Percentiles rank a stretch among this genome's conserved stretches.
These are phyloP conservation scores for Sarcodon sp. DNA, from an alignment of 768 basidiomycete genomes.

Conservation along the genomic window DNA sequence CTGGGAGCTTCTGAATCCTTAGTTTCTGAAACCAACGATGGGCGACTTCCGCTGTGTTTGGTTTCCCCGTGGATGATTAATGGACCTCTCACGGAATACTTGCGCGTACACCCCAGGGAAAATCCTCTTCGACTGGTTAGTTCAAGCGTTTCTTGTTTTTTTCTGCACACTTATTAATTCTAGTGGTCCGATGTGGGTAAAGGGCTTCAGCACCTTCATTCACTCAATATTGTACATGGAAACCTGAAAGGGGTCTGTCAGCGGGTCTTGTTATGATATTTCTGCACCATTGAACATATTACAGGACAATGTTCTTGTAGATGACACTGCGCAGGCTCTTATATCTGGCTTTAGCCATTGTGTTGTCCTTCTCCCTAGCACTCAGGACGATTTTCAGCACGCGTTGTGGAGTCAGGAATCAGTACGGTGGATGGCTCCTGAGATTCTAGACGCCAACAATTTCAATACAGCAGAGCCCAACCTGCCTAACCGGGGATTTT, in stretches of 20 bases:
- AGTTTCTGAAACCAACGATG: background rate
- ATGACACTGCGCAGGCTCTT: background rate
- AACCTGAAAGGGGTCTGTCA: background rate
- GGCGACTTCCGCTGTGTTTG: background rate
- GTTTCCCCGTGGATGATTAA: background rate
- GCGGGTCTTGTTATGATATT: background rate
- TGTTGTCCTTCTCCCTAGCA: background rate
- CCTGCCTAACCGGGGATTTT: no score
- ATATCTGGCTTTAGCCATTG: background rate
- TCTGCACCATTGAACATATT: background rate
- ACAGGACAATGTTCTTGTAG: conserved; percentile 1
- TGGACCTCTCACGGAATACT: background rate
- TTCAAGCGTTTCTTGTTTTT: background rate
- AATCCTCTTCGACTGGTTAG: background rate
- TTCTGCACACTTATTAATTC: no score
- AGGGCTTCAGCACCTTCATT: no score
- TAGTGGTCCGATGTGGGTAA: no score
- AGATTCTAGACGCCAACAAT: background rate
- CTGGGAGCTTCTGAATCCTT: background rate
- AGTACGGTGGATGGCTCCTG: conserved; percentile 1
- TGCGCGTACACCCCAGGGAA: background rate
- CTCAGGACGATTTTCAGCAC: background rate
- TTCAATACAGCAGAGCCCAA: background rate
- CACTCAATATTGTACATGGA: background rate
- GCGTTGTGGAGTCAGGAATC: background rate